Base-by-base conservation (phyloP, 202 grass and related monocot species). In the Sporobolus alterniflorus region DNA sequence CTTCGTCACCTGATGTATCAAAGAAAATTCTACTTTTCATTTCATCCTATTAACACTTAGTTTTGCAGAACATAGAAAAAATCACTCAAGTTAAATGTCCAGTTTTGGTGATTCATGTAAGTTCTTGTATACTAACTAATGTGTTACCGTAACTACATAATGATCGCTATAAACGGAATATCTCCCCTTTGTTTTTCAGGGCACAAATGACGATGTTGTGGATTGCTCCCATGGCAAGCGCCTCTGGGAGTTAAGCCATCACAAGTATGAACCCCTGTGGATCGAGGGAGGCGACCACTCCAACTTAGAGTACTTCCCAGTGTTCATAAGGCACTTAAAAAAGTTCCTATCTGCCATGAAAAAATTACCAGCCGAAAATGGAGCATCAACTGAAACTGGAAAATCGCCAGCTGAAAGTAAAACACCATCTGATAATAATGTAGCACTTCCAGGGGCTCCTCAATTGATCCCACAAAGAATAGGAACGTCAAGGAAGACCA, bases 231-330 rank as follows among this genome's bases (percentile, higher is more conserved):
- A 98, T 77, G 95, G 95, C 11, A 95, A 95, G 83, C 85, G 86
- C 36, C 79, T 98, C 24, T 95, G 81, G 78, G 92, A 98, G 81
- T 85, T 93, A 63, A 88, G 95, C 84, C 87, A 90, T 74, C 75
- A 95, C 22, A 98, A 98, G 79, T 98, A 95, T 66, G 95, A 95
- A 39, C 92, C 95, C 84, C 75, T 98, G 25, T 98, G 95, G 95
- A 91, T 95, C 9, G 86, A 95, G 80, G 95, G 90, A 31, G 95
- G 95, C 24, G 91, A 88, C 42, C 95, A 98, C 46, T 89, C 86
- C 69, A 91, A 98, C 60, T 77, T 98, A 34, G 92, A 98, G 77
- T 51, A 56, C 64, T 98, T 91, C 60, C 92, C 95, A 40, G 86
- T 93, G 49, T 98, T 91, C 67, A 75, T 93, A 22, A 93, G 82